These are phyloP conservation scores for Calonectria pteridis DNA, from an alignment of 2,329 filamentous ascomycete genomes.

Conservation along the genomic window DNA sequence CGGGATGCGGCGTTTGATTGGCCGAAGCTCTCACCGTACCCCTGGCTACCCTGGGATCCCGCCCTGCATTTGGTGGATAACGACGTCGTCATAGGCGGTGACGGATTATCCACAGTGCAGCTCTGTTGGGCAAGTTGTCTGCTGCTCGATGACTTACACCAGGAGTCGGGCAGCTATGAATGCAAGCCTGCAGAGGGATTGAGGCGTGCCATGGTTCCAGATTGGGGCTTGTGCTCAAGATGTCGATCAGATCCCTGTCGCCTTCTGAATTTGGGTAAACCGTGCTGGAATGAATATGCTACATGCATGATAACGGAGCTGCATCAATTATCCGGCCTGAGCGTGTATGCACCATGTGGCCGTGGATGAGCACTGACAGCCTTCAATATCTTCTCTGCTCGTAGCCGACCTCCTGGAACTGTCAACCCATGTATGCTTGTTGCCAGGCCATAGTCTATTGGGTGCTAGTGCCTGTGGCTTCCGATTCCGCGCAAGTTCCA, in stretches of 20 bases:
- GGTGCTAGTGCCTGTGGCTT: background rate
- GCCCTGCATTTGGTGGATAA: constrained; percentile 27
- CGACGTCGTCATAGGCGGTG: constrained; percentile 23
- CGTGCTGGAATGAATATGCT: background rate
- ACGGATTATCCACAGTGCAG: constrained; percentile 26
- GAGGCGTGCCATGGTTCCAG: background rate
- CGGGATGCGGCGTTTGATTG: constrained; percentile 28
- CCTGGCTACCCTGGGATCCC: constrained; percentile 30
- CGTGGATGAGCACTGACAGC: background rate
- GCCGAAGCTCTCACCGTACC: constrained; percentile 22
- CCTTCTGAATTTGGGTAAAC: constrained; percentile 2
- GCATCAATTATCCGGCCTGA: background rate
- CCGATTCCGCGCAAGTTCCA: constrained; percentile 2
- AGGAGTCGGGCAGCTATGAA: background rate
- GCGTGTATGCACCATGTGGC: background rate
- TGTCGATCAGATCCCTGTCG: background rate
- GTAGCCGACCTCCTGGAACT: background rate
- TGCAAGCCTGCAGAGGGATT: background rate
- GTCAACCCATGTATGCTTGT: background rate
- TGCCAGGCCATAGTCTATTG: background rate
- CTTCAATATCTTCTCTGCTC: background rate
- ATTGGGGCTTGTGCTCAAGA: background rate
- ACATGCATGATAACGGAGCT: constrained; percentile 9
- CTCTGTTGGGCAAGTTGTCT: constrained; percentile 11
- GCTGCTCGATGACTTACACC: constrained; percentile 1